phyloP scores from a whole-genome alignment of 139 green algal species.

The Trebouxia sp. region DNA sequence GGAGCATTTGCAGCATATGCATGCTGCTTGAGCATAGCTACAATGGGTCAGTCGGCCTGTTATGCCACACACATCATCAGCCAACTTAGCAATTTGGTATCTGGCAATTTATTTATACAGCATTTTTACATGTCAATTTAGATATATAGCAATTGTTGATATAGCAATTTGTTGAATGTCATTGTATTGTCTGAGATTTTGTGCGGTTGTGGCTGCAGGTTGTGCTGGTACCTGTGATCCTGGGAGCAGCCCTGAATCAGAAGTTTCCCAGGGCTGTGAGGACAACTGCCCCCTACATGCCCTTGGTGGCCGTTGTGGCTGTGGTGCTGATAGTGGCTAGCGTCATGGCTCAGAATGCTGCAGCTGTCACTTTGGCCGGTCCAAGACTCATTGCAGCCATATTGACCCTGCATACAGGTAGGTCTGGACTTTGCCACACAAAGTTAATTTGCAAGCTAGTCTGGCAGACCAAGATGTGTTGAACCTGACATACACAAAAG shows the following conservation, averaged over 20 bases:
- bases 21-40: too few species aligned
- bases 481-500: not conserved
- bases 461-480: not conserved
- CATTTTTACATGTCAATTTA: too few species aligned
- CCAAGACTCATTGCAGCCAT: slow-evolving; percentile 57
- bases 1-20: too few species aligned
- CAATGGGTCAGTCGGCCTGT: too few species aligned
- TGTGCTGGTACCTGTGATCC: slow-evolving; percentile 73
- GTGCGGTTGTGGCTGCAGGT: too few species aligned
- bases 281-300: slow-evolving; percentile 44
- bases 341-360: slow-evolving; percentile 59
- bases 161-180: too few species aligned
- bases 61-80: too few species aligned
- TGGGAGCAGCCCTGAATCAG: slow-evolving; percentile 61
- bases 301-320: slow-evolving; percentile 51
- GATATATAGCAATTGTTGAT: too few species aligned
- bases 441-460: not conserved
- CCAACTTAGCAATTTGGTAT: too few species aligned
- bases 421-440: not conserved
- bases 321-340: slow-evolving; percentile 61
- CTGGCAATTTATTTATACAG: too few species aligned
- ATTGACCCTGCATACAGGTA: slow-evolving; percentile 54
- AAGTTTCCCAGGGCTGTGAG: slow-evolving; percentile 49
- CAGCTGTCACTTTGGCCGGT: slow-evolving; percentile 44
- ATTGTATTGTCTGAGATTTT: too few species aligned